A percentile compares a stretch with the other conserved stretches of the same genome.
Conservation (phyloP, 257 asterid species). For the Ilex aquifolium region DNA sequence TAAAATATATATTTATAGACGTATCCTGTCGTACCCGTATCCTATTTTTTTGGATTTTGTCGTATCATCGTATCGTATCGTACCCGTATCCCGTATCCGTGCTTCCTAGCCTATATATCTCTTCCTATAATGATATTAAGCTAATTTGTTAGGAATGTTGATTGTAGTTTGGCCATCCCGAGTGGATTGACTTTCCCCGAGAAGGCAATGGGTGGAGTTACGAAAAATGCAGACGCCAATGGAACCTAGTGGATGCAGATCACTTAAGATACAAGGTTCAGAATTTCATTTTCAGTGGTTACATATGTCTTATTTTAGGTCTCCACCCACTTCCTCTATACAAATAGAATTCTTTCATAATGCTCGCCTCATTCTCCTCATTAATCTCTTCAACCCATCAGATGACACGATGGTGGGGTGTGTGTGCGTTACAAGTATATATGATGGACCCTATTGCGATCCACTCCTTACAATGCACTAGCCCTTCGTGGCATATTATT, state of each 20-base stretch:
- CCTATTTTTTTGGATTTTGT: no score
- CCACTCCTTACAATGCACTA: not conserved
- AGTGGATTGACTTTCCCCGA: slow-evolving; percentile 98
- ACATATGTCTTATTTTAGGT: no score
- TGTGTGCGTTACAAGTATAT: not conserved
- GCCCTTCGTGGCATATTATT: not conserved
- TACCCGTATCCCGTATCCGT: no score
- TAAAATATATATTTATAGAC: no score
- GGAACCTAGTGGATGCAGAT: slow-evolving; percentile 79
- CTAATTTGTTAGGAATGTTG: no score
- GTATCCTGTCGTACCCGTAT: no score
- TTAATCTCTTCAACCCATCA: not conserved
- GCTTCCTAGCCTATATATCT: no score
- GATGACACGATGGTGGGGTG: not conserved
- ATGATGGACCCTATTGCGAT: not conserved
- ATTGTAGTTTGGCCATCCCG: slow-evolving; percentile 93
- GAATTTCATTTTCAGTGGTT: slow-evolving; percentile 2
- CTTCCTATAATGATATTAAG: no score
- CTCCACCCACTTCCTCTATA: no score
- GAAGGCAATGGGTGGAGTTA: slow-evolving; percentile 93
- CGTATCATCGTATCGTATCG: no score
- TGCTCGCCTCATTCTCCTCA: not conserved
- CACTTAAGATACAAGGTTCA: slow-evolving; percentile 91
- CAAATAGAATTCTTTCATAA: not conserved
- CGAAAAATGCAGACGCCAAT: slow-evolving; percentile 92